Evolutionary conservation across 805 yeast genomes (phyloP).

Genomic region (Yarrowia sp.): DNA sequence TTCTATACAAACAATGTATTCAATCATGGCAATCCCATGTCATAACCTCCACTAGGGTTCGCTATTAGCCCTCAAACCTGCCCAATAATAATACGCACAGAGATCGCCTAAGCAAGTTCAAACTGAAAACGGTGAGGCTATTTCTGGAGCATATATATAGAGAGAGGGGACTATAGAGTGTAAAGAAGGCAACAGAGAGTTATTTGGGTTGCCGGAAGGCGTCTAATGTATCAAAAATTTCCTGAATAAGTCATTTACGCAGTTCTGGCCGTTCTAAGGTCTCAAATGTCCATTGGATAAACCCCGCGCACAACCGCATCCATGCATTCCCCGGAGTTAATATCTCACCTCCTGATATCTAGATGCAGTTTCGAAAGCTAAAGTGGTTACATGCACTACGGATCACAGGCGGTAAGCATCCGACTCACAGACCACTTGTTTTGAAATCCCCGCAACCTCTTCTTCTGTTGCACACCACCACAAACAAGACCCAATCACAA

Average conservation of each 20-base stretch:
- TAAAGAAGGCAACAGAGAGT: neutral
- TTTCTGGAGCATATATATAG: neutral
- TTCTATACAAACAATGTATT: too few relatives aligned
- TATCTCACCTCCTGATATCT: conserved; percentile 15
- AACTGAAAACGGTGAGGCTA: neutral
- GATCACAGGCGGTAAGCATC: neutral
- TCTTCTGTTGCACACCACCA: neutral
- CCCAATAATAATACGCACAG: neutral
- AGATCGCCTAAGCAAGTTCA: conserved; percentile 8
- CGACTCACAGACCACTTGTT: neutral
- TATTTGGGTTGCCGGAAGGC: neutral
- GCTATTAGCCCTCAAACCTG: neutral
- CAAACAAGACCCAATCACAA: neutral
- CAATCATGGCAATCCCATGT: neutral
- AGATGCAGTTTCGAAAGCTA: conserved; percentile 18
- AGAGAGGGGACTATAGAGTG: neutral
- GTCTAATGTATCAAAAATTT: neutral
- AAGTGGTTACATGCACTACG: neutral
- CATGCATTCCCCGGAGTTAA: conserved; percentile 19
- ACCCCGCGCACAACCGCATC: neutral
- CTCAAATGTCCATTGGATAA: neutral
- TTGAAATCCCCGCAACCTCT: neutral
- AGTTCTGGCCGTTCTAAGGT: neutral
- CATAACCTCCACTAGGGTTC: neutral
- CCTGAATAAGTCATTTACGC: neutral